Percentiles rank a stretch among this genome's conserved stretches.
These are phyloP conservation scores for Uronychia setigera DNA, from an alignment of 73 alveolate species.

Conservation along the genomic window DNA sequence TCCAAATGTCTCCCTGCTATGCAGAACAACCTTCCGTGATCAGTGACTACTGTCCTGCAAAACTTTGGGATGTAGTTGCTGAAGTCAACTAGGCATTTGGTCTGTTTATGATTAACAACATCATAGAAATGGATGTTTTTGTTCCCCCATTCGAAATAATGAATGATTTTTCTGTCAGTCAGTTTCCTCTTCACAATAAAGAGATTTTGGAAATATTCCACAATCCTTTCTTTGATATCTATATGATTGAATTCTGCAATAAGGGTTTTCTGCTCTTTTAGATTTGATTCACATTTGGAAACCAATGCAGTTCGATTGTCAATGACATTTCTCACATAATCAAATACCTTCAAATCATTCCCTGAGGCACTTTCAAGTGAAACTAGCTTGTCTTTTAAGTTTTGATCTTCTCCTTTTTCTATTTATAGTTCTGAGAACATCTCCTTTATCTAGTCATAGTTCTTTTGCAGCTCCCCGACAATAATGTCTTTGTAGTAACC, in stretches of 20 bases:
- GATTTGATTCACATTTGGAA: slow-evolving; percentile 8
- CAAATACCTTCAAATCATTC: slow-evolving; percentile 33
- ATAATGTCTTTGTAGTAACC: slow-evolving; percentile 42
- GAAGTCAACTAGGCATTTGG: slow-evolving; percentile 62
- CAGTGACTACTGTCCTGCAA: slow-evolving; percentile 65
- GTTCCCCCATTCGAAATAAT: slow-evolving; percentile 70
- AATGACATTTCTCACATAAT: slow-evolving; percentile 51
- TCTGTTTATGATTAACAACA: slow-evolving; percentile 48
- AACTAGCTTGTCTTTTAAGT: slow-evolving; percentile 36
- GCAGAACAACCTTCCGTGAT: slow-evolving; percentile 65
- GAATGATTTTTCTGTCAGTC: slow-evolving; percentile 51
- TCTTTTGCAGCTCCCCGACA: slow-evolving; percentile 68
- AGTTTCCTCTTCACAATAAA: slow-evolving; percentile 62
- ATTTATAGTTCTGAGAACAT: slow-evolving; percentile 41
- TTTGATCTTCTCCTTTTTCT: slow-evolving; percentile 52
- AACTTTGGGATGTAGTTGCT: slow-evolving; percentile 58
- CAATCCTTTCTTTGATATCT: slow-evolving; percentile 57
- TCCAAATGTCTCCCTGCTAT: slow-evolving; percentile 66
- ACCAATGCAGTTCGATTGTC: slow-evolving; percentile 59
- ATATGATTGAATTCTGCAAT: slow-evolving; percentile 69
- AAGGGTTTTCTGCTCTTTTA: slow-evolving; percentile 55
- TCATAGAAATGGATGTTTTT: slow-evolving; percentile 68
- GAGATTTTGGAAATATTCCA: slow-evolving; percentile 59
- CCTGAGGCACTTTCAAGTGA: slow-evolving; percentile 3
- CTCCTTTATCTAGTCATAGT: slow-evolving; percentile 33